Percentiles rank a stretch among this genome's conserved stretches.
Evolutionary conservation across 2,329 filamentous ascomycete species (phyloP).

Genomic region (Parastagonospora avenae): DNA sequence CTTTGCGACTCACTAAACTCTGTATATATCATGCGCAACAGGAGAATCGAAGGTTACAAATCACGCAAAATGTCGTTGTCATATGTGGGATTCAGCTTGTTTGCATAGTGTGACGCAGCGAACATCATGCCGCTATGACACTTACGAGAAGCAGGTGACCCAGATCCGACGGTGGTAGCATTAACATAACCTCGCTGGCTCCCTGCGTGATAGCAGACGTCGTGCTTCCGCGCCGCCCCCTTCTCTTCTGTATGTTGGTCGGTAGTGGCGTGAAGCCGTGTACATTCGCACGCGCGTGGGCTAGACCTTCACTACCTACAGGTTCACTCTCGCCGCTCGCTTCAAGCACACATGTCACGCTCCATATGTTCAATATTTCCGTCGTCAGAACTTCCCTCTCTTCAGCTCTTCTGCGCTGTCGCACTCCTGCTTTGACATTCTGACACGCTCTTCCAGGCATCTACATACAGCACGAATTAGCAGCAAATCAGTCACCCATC

Average conservation of each 20-base stretch:
- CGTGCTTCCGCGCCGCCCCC: background rate
- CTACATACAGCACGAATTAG: no score
- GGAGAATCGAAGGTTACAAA: conserved; percentile 20
- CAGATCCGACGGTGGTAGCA: background rate
- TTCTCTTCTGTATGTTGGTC: background rate
- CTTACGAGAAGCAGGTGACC: conserved; percentile 3
- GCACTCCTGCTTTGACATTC: background rate
- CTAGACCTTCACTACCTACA: background rate
- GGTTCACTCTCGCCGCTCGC: conserved; percentile 5
- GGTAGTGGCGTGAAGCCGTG: background rate
- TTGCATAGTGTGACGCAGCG: conserved; percentile 17
- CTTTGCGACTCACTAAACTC: conserved; percentile 40
- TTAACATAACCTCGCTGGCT: background rate
- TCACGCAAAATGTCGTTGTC: conserved; percentile 4
- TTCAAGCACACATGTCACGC: conserved; percentile 6
- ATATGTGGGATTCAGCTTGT: conserved; percentile 5
- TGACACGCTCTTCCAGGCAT: no score
- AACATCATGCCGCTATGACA: conserved; percentile 3
- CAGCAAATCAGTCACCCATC: background rate
- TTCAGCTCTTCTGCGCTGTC: background rate
- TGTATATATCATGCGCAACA: conserved; percentile 39
- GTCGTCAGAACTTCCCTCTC: background rate
- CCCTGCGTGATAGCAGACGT: background rate
- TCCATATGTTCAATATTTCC: background rate
- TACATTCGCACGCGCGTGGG: background rate